These are phyloP conservation scores for Hypoxylon sp. DNA, from an alignment of 2,329 filamentous ascomycete genomes.

Conservation along the genomic window DNA sequence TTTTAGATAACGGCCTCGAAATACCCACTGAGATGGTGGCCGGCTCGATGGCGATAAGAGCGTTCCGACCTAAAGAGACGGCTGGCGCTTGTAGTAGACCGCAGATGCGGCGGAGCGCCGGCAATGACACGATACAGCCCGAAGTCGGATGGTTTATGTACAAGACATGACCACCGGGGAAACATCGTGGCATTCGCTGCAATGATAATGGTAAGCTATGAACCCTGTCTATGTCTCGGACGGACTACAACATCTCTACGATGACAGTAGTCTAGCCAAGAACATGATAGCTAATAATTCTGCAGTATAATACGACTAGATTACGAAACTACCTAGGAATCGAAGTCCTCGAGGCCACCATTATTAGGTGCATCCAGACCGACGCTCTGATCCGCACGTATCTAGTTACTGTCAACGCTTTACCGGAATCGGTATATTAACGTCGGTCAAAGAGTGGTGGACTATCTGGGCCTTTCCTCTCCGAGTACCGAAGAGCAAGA, in stretches of 20 bases:
- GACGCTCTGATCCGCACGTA: constrained; percentile 5
- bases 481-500: background rate
- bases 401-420: constrained; percentile 15
- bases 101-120: constrained; percentile 24
- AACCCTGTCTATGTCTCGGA: constrained; percentile 5
- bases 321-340: background rate
- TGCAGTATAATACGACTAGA: constrained; percentile 32
- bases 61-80: constrained; percentile 38
- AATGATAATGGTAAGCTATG: constrained; percentile 41
- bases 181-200: constrained; percentile 25
- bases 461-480: constrained; percentile 1
- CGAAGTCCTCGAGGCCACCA: background rate
- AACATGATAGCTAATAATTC: constrained; percentile 9
- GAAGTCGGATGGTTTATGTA: constrained; percentile 55
- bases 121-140: constrained; percentile 52
- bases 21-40: constrained; percentile 53
- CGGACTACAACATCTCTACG: background rate
- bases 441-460: background rate
- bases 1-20: constrained; percentile 48
- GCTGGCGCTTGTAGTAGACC: constrained; percentile 21
- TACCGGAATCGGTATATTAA: background rate
- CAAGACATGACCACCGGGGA: constrained; percentile 36
- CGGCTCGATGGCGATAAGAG: constrained; percentile 50
- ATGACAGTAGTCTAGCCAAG: background rate
- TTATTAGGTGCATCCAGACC: background rate